phyloP scores from a whole-genome alignment of 2,329 filamentous ascomycete genomes.

The Aspergillus texensis region DNA sequence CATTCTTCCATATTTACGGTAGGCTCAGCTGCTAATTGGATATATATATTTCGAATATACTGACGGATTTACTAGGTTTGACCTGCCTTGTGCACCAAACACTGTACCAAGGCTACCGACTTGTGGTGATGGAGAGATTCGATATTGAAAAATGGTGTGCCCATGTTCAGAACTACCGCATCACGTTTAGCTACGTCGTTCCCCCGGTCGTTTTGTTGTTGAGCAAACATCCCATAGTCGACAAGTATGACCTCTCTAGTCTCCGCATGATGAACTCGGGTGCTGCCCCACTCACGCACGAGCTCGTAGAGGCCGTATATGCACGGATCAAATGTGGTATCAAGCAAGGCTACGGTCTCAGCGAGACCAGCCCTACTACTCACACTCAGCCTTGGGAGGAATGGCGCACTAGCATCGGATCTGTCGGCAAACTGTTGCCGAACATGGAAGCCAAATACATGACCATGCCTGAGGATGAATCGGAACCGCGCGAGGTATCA shows the following conservation, averaged over 20 bases:
- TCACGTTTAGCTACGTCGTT: slow-evolving; percentile 80
- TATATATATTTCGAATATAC: neutral
- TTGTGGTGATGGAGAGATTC: slow-evolving; percentile 77
- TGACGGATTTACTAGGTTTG: slow-evolving; percentile 53
- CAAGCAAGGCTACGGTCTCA: slow-evolving; percentile 92
- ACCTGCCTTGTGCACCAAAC: slow-evolving; percentile 72
- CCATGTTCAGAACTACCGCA: slow-evolving; percentile 71
- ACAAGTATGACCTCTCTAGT: slow-evolving; percentile 77
- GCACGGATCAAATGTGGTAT: slow-evolving; percentile 73
- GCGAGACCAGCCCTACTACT: slow-evolving; percentile 80
- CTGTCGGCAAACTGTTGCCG: slow-evolving; percentile 74
- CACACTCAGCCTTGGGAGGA: slow-evolving; percentile 73
- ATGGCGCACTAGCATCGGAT: slow-evolving; percentile 76
- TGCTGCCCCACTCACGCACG: slow-evolving; percentile 79
- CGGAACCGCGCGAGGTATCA: slow-evolving; percentile 57
- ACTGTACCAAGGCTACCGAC: slow-evolving; percentile 65
- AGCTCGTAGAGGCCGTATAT: slow-evolving; percentile 77
- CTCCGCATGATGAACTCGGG: slow-evolving; percentile 85
- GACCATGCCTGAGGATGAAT: slow-evolving; percentile 55
- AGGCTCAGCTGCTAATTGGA: slow-evolving; percentile 27
- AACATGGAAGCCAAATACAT: slow-evolving; percentile 84
- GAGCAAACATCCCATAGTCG: slow-evolving; percentile 75
- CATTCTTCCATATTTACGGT: slow-evolving; percentile 92
- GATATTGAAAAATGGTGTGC: slow-evolving; percentile 78
- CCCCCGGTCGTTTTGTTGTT: slow-evolving; percentile 82